These are phyloP conservation scores for Monosporascus cannonballus DNA, from an alignment of 2,329 filamentous ascomycete species.

Conservation along the genomic window DNA sequence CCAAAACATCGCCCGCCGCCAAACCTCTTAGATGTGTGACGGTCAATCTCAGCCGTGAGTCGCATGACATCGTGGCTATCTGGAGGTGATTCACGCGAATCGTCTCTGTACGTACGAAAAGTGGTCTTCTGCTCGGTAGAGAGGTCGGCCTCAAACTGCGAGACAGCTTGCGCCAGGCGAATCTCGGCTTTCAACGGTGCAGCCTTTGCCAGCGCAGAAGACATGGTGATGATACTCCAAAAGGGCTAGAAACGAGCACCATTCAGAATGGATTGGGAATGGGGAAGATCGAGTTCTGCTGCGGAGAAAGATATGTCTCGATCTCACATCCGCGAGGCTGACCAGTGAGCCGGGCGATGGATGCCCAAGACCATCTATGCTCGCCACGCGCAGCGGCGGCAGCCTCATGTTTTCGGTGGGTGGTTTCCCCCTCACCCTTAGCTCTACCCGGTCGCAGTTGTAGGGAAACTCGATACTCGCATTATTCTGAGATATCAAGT, in stretches of 20 bases:
- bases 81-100: conserved; percentile 18
- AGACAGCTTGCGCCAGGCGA: conserved; percentile 34
- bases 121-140: conserved; percentile 27
- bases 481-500: background rate
- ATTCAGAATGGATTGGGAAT: no score
- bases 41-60: conserved; percentile 33
- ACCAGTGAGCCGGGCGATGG: no score
- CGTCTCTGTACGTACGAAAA: conserved; percentile 17
- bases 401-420: no score
- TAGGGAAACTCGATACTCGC: background rate
- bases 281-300: no score
- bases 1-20: conserved; percentile 28
- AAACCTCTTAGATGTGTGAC: conserved; percentile 8
- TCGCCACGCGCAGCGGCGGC: no score
- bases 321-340: no score
- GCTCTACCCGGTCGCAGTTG: background rate
- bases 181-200: conserved; percentile 26
- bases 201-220: background rate
- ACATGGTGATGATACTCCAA: no score
- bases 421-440: no score
- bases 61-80: conserved; percentile 31
- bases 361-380: no score
- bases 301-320: no score
- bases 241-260: no score
- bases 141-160: conserved; percentile 32